Base-by-base conservation (phyloP, 2,329 filamentous ascomycete genomes). In the Aspergillus phoenicis region DNA sequence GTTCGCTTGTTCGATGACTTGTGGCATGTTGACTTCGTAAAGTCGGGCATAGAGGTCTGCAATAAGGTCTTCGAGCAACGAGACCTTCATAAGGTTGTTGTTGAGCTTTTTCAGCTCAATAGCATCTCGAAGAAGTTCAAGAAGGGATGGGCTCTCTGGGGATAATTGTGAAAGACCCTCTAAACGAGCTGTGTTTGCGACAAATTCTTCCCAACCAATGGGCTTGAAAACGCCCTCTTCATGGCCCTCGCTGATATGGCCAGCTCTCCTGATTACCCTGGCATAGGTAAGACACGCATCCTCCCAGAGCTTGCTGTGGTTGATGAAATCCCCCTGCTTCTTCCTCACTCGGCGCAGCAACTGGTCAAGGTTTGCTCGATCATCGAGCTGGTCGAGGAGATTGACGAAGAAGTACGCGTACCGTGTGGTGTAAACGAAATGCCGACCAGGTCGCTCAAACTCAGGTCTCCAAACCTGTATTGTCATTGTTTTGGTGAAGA, bases 401-500 rank as follows among this genome's bases (percentile, higher is more conserved):
- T 85, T 83, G 11, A 91, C 87, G 75, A 96, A 91, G 71, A 95
- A 95, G 17, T 88, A 87, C 1, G 92, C 89, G 70, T 97, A 97
- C 64, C 90, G 88, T 52, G 91, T 88, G 0, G 92, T 97, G 73
- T 95, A 97, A 39, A 97, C 92, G 70, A 96, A 95, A 74, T 97
- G 93, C 17, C 93, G 86, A 0, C 93, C 93, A 0, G 92, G 83
- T 22, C 89, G 82, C 73, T 97, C 93, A 51, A 91, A 88, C 66
- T 97, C 93, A 39, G 93, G 95, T 68, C 93, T 94, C 93, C 93
- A 97, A 4, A 97, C 92, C 71, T 96, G 94, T 75, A 97, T 88
- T 1, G 91, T 89, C 89, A 96, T 96, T 0, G 92, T 96, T 78
- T 97, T 97, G 41, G 93, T 96, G 67, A 97, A 94, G 57, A 97